Evolutionary conservation across 352 stramenopile genomes (phyloP).

Genomic region (Globisporangium rhizosaccharum): DNA sequence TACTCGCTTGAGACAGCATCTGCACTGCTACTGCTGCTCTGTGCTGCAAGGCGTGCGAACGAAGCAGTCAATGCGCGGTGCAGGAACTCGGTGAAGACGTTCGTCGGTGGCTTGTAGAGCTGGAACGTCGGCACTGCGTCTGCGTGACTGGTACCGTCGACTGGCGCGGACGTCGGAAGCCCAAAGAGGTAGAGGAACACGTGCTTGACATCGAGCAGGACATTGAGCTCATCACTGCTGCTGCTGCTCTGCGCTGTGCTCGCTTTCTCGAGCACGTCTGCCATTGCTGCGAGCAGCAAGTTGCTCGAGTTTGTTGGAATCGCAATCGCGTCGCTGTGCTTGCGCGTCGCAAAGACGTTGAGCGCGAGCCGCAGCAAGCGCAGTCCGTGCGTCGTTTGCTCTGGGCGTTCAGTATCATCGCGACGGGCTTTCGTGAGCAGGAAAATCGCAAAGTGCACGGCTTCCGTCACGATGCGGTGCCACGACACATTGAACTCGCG

Average conservation of each 20-base stretch:
- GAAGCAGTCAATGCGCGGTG: constrained; percentile 38
- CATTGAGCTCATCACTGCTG: constrained; percentile 15
- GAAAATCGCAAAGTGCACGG: constrained; percentile 65
- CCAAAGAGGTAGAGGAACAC: constrained; percentile 70
- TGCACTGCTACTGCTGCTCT: background rate
- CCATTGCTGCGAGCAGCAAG: constrained; percentile 58
- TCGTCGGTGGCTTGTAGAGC: constrained; percentile 76
- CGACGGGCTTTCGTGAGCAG: constrained; percentile 50
- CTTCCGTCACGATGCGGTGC: constrained; percentile 49
- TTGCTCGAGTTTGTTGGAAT: constrained; percentile 72
- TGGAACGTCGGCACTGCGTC: constrained; percentile 43
- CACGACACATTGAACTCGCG: constrained; percentile 51
- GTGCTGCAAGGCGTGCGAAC: constrained; percentile 8
- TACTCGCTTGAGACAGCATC: constrained; percentile 15
- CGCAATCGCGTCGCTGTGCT: constrained; percentile 18
- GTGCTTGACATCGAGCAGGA: constrained; percentile 47
- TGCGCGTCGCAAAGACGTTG: constrained; percentile 28
- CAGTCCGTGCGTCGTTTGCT: constrained; percentile 39
- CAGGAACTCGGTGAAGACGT: constrained; percentile 71
- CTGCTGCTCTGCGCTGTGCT: constrained; percentile 1
- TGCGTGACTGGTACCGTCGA: constrained; percentile 4
- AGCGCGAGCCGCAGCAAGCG: constrained; percentile 52
- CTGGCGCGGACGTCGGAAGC: constrained; percentile 12
- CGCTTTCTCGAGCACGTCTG: constrained; percentile 45
- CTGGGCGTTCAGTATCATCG: constrained; percentile 19